phyloP scores from a whole-genome alignment of 139 green algal species.

The Closterium sp. region DNA sequence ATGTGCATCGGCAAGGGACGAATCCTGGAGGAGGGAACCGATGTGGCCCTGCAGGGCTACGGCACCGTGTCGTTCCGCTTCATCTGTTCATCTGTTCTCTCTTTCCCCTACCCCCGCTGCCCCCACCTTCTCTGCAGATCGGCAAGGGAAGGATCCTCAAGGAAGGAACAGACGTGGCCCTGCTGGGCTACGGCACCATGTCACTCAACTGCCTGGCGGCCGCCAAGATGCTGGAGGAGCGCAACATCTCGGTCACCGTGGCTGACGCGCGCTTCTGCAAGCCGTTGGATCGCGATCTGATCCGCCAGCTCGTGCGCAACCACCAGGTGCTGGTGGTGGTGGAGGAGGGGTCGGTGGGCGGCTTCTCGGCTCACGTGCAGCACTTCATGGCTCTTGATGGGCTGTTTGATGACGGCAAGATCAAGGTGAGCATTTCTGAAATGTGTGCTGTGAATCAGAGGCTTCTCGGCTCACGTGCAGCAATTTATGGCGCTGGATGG shows the following conservation, averaged over 20 bases:
- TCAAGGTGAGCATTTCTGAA: constrained; percentile 73
- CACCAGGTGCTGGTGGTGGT: constrained; percentile 91
- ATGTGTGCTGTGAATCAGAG: neutral
- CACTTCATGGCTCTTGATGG: constrained; percentile 87
- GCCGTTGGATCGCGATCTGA: constrained; percentile 86
- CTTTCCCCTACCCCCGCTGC: neutral
- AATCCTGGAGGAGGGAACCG: constrained; percentile 63
- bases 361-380: constrained; percentile 83
- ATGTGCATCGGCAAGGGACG: no score
- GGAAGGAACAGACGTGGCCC: constrained; percentile 81
- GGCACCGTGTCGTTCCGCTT: constrained; percentile 80
- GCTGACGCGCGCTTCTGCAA: constrained; percentile 98
- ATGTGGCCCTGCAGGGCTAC: constrained; percentile 90
- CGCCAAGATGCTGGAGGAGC: constrained; percentile 77
- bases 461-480: constrained; percentile 55
- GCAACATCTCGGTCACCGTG: constrained; percentile 83
- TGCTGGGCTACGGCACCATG: constrained; percentile 89
- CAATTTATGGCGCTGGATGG: constrained; percentile 86
- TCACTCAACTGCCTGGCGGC: constrained; percentile 83
- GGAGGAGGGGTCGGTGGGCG: constrained; percentile 94
- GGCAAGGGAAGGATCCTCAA: constrained; percentile 83
- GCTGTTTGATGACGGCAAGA: constrained; percentile 82
- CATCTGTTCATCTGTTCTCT: no score
- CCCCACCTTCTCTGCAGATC: constrained; percentile 55
- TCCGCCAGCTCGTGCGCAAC: constrained; percentile 71